Base-by-base conservation (phyloP, 331 rosid genomes). In the Prunus yedoensis region DNA sequence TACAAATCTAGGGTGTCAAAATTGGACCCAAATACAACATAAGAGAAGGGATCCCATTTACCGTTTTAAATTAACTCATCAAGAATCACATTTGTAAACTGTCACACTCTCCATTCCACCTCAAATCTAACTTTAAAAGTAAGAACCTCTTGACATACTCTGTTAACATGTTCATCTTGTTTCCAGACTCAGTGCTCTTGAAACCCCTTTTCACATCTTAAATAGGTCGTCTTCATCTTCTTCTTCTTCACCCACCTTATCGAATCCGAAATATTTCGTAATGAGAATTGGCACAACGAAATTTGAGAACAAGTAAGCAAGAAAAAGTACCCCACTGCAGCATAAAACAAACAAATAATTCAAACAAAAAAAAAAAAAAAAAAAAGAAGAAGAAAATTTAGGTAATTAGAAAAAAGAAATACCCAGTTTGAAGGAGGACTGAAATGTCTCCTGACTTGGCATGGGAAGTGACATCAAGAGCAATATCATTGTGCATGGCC, bases 251-350 rank as follows among this genome's bases (percentile, higher is more conserved):
- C 62, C 77, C 45, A 5, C 66, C 66, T 79, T 47, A 51, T 83
- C 89, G 16, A 68, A 70, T 25, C 79, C 77, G 3, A 53, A 86
- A 68, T 60, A 49, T 70, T 85, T 90, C 38, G 80, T 49, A 13
- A 88, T 32, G 57, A 89, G 21, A 14, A 74, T 71, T 12, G 97
- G 91, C 78, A 88, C 89, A 4, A 85, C 11, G 73, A 88, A 88
- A 71, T 91, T 86, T 5, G 89, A 62, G 49, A 85, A 8, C 73
- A 79, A 70, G 67, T 86, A 91, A 7, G 77, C 10, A 6, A 67
- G 28, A 12, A 89, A 59, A 68, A 87, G 89, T 75, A 84, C 58
- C 35, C 71, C 91, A 74, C 94, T 91, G 89, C 67, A 41, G 81
- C 32, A 68, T 17, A 80, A 9, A 50, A 49, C 23, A 10, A 32